Percentiles rank a stretch among this genome's conserved stretches.
Evolutionary conservation across 2,329 filamentous ascomycete genomes (phyloP).

Genomic region (Emmonsiellopsis sp.): DNA sequence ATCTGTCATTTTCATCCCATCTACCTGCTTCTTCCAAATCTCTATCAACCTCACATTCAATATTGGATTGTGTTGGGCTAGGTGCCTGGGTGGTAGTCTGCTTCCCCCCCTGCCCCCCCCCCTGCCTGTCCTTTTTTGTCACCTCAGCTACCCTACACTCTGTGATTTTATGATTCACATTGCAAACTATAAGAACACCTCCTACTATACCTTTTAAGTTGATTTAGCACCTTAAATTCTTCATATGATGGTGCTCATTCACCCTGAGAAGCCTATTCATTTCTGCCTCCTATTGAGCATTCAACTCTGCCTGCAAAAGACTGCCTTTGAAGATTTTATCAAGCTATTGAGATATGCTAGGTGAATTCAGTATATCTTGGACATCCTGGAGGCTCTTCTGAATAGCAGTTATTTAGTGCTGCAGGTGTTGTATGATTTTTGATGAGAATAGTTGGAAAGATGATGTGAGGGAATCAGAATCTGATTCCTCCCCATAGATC

Average conservation of each 20-base stretch:
- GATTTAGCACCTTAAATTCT: not conserved
- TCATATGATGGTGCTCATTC: not conserved
- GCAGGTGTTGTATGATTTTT: not conserved
- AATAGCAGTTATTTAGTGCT: not conserved
- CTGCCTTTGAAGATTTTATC: no score
- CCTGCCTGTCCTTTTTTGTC: no score
- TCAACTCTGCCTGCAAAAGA: not conserved
- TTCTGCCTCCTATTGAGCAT: not conserved
- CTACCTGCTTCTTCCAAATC: no score
- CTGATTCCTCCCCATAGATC: no score
- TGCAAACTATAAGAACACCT: not conserved
- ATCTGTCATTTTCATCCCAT: no score
- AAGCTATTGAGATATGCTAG: not conserved
- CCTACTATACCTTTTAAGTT: not conserved
- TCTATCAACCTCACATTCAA: no score
- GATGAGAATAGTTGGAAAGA: not conserved
- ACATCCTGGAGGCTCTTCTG: not conserved
- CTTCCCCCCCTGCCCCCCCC: no score
- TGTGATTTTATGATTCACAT: not conserved
- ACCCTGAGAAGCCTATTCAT: not conserved
- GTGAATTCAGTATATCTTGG: not conserved
- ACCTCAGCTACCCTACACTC: no score
- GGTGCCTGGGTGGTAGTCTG: rapidly evolving
- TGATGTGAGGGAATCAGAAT: not conserved
- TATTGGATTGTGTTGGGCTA: no score